Evolutionary conservation across 176 grass and related monocot genomes (phyloP).

Genomic region (Zoysia japonica): DNA sequence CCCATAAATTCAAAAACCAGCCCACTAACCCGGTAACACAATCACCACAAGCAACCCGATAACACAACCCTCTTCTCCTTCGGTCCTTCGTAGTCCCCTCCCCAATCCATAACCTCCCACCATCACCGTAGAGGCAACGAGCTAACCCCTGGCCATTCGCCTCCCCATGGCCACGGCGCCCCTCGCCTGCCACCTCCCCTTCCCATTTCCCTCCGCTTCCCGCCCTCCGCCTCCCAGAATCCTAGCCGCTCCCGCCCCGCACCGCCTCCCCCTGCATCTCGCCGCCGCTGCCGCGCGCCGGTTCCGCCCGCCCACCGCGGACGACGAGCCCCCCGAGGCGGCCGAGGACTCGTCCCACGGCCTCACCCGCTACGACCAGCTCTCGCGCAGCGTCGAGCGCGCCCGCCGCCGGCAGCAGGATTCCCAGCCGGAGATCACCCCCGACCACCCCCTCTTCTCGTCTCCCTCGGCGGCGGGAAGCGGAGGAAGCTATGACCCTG

Average conservation of each 20-base stretch:
- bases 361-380: constrained; percentile 62
- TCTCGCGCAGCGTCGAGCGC: constrained; percentile 67
- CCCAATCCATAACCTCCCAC: constrained; percentile 48
- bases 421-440: constrained; percentile 49
- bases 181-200: constrained; percentile 36
- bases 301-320: constrained; percentile 63
- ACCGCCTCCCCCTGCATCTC: constrained; percentile 16
- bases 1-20: not conserved
- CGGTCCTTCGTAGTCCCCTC: not conserved
- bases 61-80: constrained; percentile 27
- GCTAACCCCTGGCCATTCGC: constrained; percentile 9
- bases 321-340: constrained; percentile 80
- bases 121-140: not conserved
- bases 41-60: not conserved
- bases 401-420: constrained; percentile 53
- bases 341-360: constrained; percentile 89
- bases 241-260: not conserved
- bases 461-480: constrained; percentile 18
- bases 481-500: constrained; percentile 45
- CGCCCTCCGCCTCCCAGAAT: constrained; percentile 26
- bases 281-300: constrained; percentile 33
- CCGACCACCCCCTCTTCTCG: constrained; percentile 53
- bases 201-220: constrained; percentile 46
- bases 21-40: not conserved
- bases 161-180: constrained; percentile 45